Conservation (phyloP, 78 protist species). For the Dictyostelium purpureum region DNA sequence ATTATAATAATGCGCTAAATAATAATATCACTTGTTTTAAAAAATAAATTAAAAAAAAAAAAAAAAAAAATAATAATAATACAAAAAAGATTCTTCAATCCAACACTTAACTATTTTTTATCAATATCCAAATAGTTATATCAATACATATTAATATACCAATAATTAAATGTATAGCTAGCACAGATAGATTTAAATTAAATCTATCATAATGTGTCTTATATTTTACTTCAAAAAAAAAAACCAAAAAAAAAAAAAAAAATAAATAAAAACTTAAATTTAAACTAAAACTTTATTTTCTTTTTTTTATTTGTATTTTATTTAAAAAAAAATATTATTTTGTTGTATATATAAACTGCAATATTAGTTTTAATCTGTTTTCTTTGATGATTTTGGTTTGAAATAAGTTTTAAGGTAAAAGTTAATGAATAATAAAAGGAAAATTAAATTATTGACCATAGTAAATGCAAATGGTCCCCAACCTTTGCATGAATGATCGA, state of each 20-base stretch:
- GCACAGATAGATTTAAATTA: conserved; percentile 1
- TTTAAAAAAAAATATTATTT: not conserved
- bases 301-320: not conserved
- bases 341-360: not conserved
- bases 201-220: not conserved
- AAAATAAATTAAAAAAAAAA: not conserved
- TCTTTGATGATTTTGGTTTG: not conserved
- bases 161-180: not conserved
- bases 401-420: conserved; percentile 47
- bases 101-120: no score
- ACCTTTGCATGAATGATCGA: conserved; percentile 54
- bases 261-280: not conserved
- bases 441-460: conserved; percentile 48
- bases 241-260: conserved; percentile 1
- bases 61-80: not conserved
- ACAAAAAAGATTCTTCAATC: not conserved
- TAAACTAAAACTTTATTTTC: not conserved
- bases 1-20: no score
- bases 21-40: no score
- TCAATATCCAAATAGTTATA: not conserved
- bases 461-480: conserved; percentile 63
- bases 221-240: not conserved
- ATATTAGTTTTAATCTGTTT: not conserved
- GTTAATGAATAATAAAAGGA: conserved; percentile 60
- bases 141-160: conserved; percentile 4